Percentiles rank a stretch among this genome's conserved stretches.
Evolutionary conservation across 169 alveolate genomes (phyloP).

Genomic region (Plasmodium fragile): DNA sequence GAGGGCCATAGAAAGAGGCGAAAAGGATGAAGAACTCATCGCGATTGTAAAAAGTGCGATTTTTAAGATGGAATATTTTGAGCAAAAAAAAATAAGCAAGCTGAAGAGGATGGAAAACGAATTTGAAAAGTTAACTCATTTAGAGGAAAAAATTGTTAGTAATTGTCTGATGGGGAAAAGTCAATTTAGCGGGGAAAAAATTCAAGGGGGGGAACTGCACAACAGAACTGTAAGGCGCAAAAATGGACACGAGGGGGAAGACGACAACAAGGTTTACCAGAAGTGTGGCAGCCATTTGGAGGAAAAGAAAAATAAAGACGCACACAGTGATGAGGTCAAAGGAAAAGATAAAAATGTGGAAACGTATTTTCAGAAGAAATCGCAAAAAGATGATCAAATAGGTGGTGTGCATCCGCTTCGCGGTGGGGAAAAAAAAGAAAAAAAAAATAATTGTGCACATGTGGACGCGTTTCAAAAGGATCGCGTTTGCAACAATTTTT

Average conservation of each 20-base stretch:
- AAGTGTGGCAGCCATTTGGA: background rate
- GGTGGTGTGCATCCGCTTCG: conserved; percentile 10
- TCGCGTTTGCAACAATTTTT: conserved; percentile 4
- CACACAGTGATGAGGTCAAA: background rate
- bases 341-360: background rate
- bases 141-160: background rate
- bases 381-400: background rate
- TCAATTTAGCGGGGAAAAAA: background rate
- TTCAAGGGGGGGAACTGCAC: background rate
- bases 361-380: background rate
- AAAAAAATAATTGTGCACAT: conserved; percentile 39
- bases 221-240: background rate
- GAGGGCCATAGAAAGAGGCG: background rate
- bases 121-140: background rate
- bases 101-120: conserved; percentile 2
- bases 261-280: background rate
- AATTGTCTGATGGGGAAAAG: background rate
- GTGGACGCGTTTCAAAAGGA: background rate
- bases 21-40: background rate
- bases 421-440: conserved; percentile 22
- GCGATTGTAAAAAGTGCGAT: background rate
- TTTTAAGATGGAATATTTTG: conserved; percentile 18
- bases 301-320: background rate
- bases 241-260: background rate
- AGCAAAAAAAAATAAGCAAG: conserved; percentile 16